A percentile compares a stretch with the other conserved stretches of the same genome.
Conservation (phyloP, 257 asterid species). For the Primulina eburnea region DNA sequence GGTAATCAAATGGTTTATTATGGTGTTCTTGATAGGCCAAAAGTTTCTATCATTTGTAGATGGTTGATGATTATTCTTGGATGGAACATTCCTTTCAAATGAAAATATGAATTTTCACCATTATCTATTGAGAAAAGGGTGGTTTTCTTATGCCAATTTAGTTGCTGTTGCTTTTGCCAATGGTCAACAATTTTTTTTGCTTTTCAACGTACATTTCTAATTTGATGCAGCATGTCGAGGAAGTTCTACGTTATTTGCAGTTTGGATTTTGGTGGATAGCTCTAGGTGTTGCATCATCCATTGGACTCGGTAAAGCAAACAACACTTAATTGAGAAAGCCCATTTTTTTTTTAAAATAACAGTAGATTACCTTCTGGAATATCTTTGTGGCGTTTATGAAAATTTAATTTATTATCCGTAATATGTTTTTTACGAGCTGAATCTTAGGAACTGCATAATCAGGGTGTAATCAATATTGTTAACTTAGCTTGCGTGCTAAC, state of each 20-base stretch:
- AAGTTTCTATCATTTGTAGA: too few species aligned
- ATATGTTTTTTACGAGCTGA: too few species aligned
- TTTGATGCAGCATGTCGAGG: slow-evolving; percentile 69
- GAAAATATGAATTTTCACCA: too few species aligned
- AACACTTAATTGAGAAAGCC: slow-evolving; percentile 7
- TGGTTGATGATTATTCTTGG: too few species aligned
- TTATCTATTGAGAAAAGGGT: too few species aligned
- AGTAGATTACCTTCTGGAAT: not conserved
- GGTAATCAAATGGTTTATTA: slow-evolving; percentile 33
- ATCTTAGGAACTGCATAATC: too few species aligned
- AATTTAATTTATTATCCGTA: not conserved
- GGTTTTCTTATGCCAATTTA: too few species aligned
- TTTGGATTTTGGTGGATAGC: slow-evolving; percentile 94
- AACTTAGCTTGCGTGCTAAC: too few species aligned
- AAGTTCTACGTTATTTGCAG: slow-evolving; percentile 48
- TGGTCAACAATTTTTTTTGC: slow-evolving; percentile 17
- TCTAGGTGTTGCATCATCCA: slow-evolving; percentile 97
- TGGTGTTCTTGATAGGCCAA: too few species aligned
- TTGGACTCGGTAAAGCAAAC: slow-evolving; percentile 75
- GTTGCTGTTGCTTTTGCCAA: not conserved
- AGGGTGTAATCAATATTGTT: too few species aligned
- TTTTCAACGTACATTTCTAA: slow-evolving; percentile 5
- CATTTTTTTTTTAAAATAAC: slow-evolving; percentile 12
- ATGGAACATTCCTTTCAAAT: too few species aligned
- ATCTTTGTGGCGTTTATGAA: not conserved